Evolutionary conservation across 1,284 basidiomycete species (phyloP).

Genomic region (Ustanciosporium gigantosporum): DNA sequence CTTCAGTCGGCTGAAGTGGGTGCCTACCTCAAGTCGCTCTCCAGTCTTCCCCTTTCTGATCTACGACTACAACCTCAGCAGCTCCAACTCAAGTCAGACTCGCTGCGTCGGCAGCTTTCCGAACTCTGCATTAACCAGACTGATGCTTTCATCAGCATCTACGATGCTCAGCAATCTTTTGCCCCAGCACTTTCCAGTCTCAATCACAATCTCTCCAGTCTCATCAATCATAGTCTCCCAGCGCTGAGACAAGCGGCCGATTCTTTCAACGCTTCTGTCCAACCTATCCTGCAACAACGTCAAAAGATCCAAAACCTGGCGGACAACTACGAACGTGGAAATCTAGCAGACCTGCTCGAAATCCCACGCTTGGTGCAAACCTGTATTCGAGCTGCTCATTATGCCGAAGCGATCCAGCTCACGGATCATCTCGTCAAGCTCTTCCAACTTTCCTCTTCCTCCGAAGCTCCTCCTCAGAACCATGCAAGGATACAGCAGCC

Average conservation of each 20-base stretch:
- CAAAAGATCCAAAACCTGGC: constrained; percentile 17
- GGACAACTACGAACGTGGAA: constrained; percentile 70
- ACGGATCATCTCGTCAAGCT: constrained; percentile 70
- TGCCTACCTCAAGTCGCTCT: constrained; percentile 35
- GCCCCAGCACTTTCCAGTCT: constrained; percentile 16
- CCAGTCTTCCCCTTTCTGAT: constrained; percentile 28
- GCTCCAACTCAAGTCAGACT: constrained; percentile 19
- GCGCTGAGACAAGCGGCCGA: constrained; percentile 15
- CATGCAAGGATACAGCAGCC: too few species aligned
- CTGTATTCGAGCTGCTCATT: constrained; percentile 86
- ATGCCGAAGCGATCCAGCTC: constrained; percentile 84
- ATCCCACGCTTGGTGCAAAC: constrained; percentile 86
- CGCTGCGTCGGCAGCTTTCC: constrained; percentile 31
- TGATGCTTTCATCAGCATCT: constrained; percentile 33
- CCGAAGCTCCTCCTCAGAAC: not conserved
- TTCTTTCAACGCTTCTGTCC: constrained; percentile 8
- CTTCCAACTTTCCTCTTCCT: constrained; percentile 13
- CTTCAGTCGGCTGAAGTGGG: constrained; percentile 4
- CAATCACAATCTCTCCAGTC: constrained; percentile 8
- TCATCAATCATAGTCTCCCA: constrained; percentile 16
- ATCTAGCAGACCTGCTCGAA: constrained; percentile 84
- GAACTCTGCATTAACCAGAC: constrained; percentile 43
- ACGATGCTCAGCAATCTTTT: constrained; percentile 34
- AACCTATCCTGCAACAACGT: constrained; percentile 15
- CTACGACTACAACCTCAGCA: constrained; percentile 28